Evolutionary conservation across 73 alveolate species (phyloP).

Genomic region (Halteria grandinella): DNA sequence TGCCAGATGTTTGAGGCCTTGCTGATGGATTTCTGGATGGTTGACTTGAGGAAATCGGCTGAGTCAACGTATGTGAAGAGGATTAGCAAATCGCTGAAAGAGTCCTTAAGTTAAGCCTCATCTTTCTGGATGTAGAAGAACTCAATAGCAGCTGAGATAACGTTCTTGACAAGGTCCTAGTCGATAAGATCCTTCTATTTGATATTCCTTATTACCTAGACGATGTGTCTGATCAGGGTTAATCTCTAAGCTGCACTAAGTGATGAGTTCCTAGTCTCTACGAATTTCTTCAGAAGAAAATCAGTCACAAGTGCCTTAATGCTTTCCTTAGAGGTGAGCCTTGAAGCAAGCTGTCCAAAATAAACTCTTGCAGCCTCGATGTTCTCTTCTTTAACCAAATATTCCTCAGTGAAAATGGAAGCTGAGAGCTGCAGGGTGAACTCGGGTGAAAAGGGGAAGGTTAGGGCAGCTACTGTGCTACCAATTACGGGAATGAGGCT

Average conservation of each 20-base stretch:
- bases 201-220: too few relatives aligned
- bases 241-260: slow-evolving; percentile 5
- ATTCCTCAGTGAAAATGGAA: not conserved
- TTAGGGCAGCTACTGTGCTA: not conserved
- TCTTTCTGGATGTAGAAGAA: too few relatives aligned
- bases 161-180: too few relatives aligned
- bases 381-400: too few relatives aligned
- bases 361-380: too few relatives aligned
- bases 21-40: not conserved
- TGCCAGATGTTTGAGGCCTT: slow-evolving; percentile 24
- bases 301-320: not conserved
- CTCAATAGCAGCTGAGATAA: too few relatives aligned
- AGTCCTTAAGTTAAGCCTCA: too few relatives aligned
- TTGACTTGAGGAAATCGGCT: not conserved
- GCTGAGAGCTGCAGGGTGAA: not conserved
- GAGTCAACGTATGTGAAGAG: too few relatives aligned
- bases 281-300: slow-evolving; percentile 15
- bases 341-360: not conserved
- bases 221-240: slow-evolving; percentile 10
- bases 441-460: slow-evolving; percentile 16
- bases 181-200: too few relatives aligned
- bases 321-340: slow-evolving; percentile 1
- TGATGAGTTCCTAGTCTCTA: not conserved
- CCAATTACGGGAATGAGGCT: slow-evolving; percentile 4
- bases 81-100: too few relatives aligned